Evolutionary conservation across 352 stramenopile species (phyloP), one percentile per base, ranked within the genome.

Genomic region (Thalassiosira hispida): DNA sequence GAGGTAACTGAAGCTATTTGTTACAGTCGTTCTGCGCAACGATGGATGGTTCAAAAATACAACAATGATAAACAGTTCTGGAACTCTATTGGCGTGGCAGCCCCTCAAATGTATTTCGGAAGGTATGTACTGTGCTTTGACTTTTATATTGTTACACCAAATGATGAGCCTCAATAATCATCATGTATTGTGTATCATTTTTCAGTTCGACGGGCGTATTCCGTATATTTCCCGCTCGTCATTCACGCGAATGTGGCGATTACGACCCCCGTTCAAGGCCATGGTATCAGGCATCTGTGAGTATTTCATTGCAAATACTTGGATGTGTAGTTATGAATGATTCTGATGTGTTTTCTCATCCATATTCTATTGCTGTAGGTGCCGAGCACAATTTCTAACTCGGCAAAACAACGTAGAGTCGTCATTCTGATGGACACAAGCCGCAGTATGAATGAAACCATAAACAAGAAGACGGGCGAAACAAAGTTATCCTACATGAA

Each of bases 1-100:
- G 27, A 77, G 40, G 66, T 82, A 12, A 27, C 70, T 12, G 75
- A 83, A 60, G 57, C 55, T 44, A 31, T 83, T 9, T 83, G 75
- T 23, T 74, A 56, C 55, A 63, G 61, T 23, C 42, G 44, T 14
- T 67, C 33, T 38, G 62, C 56, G 38, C 38, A 83, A 63, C 23
- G n/a, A 53, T 83, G 70, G 68, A 83, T 83, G 75, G 55, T 79
- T 9, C n/a, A 75, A 47, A 83, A 83, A 62, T 83, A 76, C 22
- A 53, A 68, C 7, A 31, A 75, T 23, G 63, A 75, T 22, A 75
- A 55, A 57, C 11, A 51, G 16, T 75, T 62, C 44, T 79, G 75
- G 75, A 38, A 47, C n/a, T 52, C 47, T 12, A 42, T 79, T 42
- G 64, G 59, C 20, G 68, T 79, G 38, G 27, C 12, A n/a, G 73